Conservation (phyloP, 139 green algal genomes). For the Haematococcus lacustris region DNA sequence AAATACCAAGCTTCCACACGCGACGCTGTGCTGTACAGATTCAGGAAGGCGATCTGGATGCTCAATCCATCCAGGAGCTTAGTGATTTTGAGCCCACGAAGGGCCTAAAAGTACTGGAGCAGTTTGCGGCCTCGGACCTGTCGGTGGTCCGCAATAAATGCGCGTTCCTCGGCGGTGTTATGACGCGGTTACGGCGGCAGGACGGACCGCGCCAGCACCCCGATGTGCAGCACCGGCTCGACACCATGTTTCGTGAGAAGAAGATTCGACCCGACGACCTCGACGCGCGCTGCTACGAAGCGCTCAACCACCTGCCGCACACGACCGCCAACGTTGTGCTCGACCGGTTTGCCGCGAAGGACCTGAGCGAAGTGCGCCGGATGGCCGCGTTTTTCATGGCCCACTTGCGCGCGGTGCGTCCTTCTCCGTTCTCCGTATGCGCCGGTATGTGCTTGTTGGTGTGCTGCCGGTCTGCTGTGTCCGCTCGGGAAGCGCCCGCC, state of each 20-base stretch:
- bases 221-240: slow-evolving; percentile 26
- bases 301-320: slow-evolving; percentile 17
- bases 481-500: no score
- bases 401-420: slow-evolving; percentile 10
- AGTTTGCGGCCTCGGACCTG: slow-evolving; percentile 29
- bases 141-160: slow-evolving; percentile 31
- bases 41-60: background rate
- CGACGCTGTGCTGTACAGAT: no score
- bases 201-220: slow-evolving; percentile 5
- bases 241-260: slow-evolving; percentile 18
- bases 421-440: no score
- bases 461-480: no score
- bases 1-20: no score
- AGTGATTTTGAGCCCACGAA: background rate
- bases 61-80: background rate
- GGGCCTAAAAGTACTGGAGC: background rate
- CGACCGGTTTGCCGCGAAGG: slow-evolving; percentile 26
- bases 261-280: slow-evolving; percentile 13
- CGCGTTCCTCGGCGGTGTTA: slow-evolving; percentile 33
- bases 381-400: slow-evolving; percentile 32
- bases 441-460: no score
- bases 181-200: slow-evolving; percentile 19
- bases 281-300: slow-evolving; percentile 19
- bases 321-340: slow-evolving; percentile 14
- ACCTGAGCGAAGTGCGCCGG: slow-evolving; percentile 36